Base-by-base conservation (phyloP, 2,329 filamentous ascomycete genomes). In the Falciphora oryzae region DNA sequence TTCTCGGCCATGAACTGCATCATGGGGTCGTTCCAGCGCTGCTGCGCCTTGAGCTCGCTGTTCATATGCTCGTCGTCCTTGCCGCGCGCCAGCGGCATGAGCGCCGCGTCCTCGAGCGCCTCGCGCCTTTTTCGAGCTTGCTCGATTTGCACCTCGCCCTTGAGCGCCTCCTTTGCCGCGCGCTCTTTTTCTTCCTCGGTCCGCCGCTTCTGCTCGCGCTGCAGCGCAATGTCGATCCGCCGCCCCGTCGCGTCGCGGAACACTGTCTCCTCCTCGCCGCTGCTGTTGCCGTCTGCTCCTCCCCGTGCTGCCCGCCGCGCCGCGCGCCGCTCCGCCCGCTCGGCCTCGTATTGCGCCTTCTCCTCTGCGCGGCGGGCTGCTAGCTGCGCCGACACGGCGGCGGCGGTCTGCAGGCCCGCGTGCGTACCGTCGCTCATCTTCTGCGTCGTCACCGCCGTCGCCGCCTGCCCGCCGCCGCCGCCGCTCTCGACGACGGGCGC, bases 11-110 rank as follows among this genome's bases (percentile, higher is more conserved):
- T 74, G 71, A 98, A 96, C 70, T 86, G 85, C 65, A 89, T 89
- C 77, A 96, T 96, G 1, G 95, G 95, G 78, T 99, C 95, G 74
- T 97, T 94, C 96, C 96, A 99, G 69, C 94, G 81, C 65, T 88
- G 84, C 71, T 85, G 79, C 65, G 87, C 87, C 78, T 87, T 93
- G 70, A 97, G 72, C 75, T 96, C 92, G 50, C 85, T 83, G 70
- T 99, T 99, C 81, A 99, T 81, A 62, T 90, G 89, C 69, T 84
- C 87, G 72, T 99, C 96, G 72, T 98, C 93, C n/a, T 85, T 88
- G 58, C 84, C 85, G 64, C 95, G 80, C 27, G 93, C 92, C 63
- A 99, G 77, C 0, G 86, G 85, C 88, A 98, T 89, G 65, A 90
- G 85, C 74, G 89, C 91, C 1, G 93, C 94, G 63, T 97, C 92